Base-by-base conservation (phyloP, 2,329 filamentous ascomycete species). In the Blastomyces percursus region DNA sequence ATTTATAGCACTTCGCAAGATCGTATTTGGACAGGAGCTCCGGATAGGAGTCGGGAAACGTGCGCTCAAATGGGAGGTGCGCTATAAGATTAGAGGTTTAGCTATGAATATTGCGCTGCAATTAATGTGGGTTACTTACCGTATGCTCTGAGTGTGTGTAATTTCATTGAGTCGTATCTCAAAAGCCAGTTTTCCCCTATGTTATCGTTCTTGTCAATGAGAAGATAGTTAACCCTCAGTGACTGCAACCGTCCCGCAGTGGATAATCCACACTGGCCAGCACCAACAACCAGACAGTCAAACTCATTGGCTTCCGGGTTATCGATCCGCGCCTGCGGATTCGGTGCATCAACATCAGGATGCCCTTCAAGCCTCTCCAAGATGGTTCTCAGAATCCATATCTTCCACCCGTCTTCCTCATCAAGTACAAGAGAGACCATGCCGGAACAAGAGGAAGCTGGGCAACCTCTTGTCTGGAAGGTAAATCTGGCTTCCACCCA, bases 151-250 rank as follows among this genome's bases (percentile, higher is more conserved):
- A 59, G 58, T 5, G 65, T 69, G 35, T 68, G 65, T 16, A 68
- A 72, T 14, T 76, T 75, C 9, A 77, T 71, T 24, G 77, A 77
- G 48, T 78, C 75, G 64, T 81, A 81, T 57, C 79, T 71, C 57
- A 75, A 72, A 1, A 71, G 70, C 79, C 79, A 81, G 54, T 76
- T 78, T 61, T 79, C 75, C 1, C 79, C 79, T 4, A 80, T 71
- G 0, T 71, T 66, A 27, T 69, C 68, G 40, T 77, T 76, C 30
- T 72, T 71, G 55, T 81, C 79, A 52, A 81, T 71, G n/a, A 80
- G 71, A 8, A 81, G 68, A 35, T 77, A 74, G 0, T 72, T 71
- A 4, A 80, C 64, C 2, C 74, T 73, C 11, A 81, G 68, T 48
- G 78, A 76, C 64, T 77, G 72, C 16, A 80, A 67, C 2, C 79